phyloP scores from a whole-genome alignment of 2,329 filamentous ascomycete genomes.

The Aspergillus ustus region DNA sequence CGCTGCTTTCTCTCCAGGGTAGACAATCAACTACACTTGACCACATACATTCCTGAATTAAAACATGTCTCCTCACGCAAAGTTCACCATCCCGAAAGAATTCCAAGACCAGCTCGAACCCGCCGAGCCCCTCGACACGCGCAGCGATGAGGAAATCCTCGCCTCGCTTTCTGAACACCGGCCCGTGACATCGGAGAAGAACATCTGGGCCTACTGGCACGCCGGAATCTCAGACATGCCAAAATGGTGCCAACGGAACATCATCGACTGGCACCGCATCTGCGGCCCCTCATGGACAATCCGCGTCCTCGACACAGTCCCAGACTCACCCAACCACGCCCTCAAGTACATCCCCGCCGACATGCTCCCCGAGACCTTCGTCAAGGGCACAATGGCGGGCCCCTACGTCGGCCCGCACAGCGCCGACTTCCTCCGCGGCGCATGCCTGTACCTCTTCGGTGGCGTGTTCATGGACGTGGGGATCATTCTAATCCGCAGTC shows the following conservation, averaged over 20 bases:
- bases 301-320: constrained; percentile 14
- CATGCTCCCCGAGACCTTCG: constrained; percentile 19
- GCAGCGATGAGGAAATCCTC: not conserved
- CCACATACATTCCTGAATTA: too few species aligned
- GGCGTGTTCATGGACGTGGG: constrained; percentile 29
- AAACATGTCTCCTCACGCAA: too few species aligned
- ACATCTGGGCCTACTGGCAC: constrained; percentile 17
- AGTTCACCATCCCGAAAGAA: not conserved
- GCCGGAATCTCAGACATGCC: constrained; percentile 1
- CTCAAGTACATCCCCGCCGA: not conserved
- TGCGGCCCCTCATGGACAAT: constrained; percentile 8
- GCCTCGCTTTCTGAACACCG: not conserved
- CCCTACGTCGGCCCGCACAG: constrained; percentile 19
- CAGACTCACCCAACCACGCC: constrained; percentile 42
- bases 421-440: constrained; percentile 24
- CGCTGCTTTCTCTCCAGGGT: too few species aligned
- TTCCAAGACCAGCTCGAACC: not conserved
- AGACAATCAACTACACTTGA: too few species aligned
- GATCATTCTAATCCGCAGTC: not conserved
- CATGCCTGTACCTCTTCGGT: constrained; percentile 47
- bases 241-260: constrained; percentile 11
- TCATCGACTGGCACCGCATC: constrained; percentile 8
- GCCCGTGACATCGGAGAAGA: constrained; percentile 7
- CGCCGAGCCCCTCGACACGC: not conserved
- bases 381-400: constrained; percentile 21